A percentile compares a stretch with the other conserved stretches of the same genome.
These are phyloP conservation scores for Linanthus parryae DNA, from an alignment of 148 eudicot species.

Conservation along the genomic window DNA sequence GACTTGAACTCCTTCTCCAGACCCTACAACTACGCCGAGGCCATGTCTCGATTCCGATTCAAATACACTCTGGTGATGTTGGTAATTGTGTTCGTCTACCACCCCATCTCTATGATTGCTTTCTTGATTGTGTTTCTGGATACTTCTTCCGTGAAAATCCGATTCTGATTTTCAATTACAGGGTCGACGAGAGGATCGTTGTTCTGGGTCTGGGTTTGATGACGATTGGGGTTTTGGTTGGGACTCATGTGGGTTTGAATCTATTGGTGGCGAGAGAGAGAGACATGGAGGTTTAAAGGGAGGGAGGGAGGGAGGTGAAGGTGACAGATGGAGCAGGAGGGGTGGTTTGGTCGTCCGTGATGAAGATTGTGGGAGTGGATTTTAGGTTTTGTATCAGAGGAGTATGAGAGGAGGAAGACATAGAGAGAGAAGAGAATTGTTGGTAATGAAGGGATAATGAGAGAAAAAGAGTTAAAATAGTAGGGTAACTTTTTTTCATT, in stretches of 20 bases:
- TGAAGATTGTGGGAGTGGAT: too few species aligned
- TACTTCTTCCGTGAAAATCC: slow-evolving; percentile 5
- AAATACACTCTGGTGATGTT: not conserved
- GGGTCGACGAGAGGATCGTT: slow-evolving; percentile 1
- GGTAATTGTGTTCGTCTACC: slow-evolving; percentile 3
- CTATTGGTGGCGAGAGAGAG: not conserved
- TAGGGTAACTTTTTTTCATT: too few species aligned
- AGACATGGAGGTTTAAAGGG: not conserved
- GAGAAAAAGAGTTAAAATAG: too few species aligned
- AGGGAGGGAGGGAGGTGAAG: not conserved
- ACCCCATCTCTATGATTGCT: not conserved
- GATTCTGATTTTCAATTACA: not conserved
- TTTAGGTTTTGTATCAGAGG: too few species aligned
- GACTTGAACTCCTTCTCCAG: slow-evolving; percentile 1
- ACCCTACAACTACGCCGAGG: slow-evolving; percentile 3
- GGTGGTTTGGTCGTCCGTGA: too few species aligned
- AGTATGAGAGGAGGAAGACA: too few species aligned
- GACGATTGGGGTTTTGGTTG: not conserved
- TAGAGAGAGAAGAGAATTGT: too few species aligned
- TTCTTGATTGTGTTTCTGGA: not conserved
- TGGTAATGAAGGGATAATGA: too few species aligned
- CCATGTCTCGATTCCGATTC: slow-evolving; percentile 2
- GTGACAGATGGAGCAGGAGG: not conserved
- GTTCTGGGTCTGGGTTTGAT: slow-evolving; percentile 1
- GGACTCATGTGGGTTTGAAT: slow-evolving; percentile 6